phyloP scores from a whole-genome alignment of 345 rosid species.

The Combretum micranthum region DNA sequence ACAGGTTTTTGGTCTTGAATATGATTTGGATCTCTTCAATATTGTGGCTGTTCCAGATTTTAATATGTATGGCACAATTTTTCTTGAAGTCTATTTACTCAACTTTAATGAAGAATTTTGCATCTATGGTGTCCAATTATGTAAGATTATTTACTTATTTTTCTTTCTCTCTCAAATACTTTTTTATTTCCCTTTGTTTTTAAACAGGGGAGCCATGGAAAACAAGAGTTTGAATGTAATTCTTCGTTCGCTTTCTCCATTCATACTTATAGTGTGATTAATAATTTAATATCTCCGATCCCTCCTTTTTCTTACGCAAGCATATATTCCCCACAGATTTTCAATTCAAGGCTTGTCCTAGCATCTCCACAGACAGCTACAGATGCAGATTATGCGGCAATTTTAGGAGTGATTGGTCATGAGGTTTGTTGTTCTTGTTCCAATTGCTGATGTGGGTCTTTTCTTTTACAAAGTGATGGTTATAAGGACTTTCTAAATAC shows the following conservation, averaged over 20 bases:
- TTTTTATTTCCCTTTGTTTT: slow-evolving; percentile 3
- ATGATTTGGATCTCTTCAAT: slow-evolving; percentile 98
- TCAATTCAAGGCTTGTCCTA: slow-evolving; percentile 94
- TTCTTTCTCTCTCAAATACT: neutral
- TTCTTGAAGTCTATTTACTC: neutral
- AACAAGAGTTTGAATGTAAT: slow-evolving; percentile 96
- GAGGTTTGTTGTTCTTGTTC: slow-evolving; percentile 50
- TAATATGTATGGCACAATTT: slow-evolving; percentile 62
- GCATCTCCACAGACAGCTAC: slow-evolving; percentile 98
- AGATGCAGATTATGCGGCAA: slow-evolving; percentile 94
- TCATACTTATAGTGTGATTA: slow-evolving; percentile 3
- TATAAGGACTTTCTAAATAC: slow-evolving; percentile 6
- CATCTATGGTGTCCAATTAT: slow-evolving; percentile 1
- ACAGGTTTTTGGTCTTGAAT: slow-evolving; percentile 97
- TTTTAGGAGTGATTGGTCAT: slow-evolving; percentile 96
- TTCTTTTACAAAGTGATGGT: neutral
- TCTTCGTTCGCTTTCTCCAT: neutral
- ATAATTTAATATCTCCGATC: neutral
- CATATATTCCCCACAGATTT: slow-evolving; percentile 48
- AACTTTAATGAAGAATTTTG: neutral
- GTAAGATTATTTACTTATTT: neutral
- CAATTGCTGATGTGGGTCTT: neutral
- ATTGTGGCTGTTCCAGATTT: slow-evolving; percentile 97
- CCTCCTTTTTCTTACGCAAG: slow-evolving; percentile 6
- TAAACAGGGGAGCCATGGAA: slow-evolving; percentile 99